Evolutionary conservation across 202 grass and related monocot species (phyloP).

Genomic region (Elaeis oleifera): DNA sequence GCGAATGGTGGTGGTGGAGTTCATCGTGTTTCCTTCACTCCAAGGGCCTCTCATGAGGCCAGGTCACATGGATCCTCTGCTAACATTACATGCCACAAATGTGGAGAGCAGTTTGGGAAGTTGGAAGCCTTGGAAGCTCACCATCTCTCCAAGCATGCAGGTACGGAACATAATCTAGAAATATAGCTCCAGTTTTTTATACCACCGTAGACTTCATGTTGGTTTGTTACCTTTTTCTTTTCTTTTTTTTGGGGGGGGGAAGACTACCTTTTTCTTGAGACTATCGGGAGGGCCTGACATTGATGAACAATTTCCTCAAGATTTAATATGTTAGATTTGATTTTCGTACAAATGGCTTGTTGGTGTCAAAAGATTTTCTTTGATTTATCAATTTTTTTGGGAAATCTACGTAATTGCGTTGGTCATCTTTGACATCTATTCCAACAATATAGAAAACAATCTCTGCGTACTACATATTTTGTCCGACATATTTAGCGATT

Average conservation of each 20-base stretch:
- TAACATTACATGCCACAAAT: constrained; percentile 55
- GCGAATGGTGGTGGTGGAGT: constrained; percentile 2
- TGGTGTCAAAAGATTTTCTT: too few species aligned
- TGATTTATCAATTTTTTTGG: too few species aligned
- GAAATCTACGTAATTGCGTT: too few species aligned
- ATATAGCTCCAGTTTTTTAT: neutral
- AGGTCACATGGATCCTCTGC: constrained; percentile 3
- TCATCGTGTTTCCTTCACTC: constrained; percentile 13
- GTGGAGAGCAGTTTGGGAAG: constrained; percentile 65
- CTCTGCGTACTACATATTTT: too few species aligned
- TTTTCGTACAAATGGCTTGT: too few species aligned
- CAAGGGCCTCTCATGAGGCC: constrained; percentile 56
- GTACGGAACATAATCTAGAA: constrained; percentile 31
- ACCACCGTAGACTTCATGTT: constrained; percentile 11
- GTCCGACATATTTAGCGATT: too few species aligned
- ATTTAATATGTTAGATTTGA: too few species aligned
- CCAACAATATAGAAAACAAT: too few species aligned
- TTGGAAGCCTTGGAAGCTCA: constrained; percentile 87
- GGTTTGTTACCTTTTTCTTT: neutral
- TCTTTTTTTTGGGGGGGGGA: too few species aligned
- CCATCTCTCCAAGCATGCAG: constrained; percentile 89
- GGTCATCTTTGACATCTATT: too few species aligned
- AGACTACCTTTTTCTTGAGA: neutral
- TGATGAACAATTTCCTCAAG: too few species aligned
- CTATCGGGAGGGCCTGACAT: too few species aligned